These are phyloP conservation scores for Mucor indicus DNA, from an alignment of 371 early-diverging fungal species.

Conservation along the genomic window DNA sequence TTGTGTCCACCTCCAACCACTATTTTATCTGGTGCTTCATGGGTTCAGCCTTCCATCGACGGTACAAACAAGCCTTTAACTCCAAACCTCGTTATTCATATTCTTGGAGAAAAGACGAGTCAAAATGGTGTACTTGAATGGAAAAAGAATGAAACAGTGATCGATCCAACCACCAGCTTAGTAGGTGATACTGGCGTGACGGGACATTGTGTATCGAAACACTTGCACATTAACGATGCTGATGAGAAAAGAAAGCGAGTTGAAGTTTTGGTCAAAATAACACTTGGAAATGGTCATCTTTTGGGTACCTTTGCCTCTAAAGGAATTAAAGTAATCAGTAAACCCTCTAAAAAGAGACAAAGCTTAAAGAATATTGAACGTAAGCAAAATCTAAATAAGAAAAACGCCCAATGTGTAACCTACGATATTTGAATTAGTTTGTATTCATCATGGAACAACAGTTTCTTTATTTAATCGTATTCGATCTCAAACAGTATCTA, in stretches of 20 bases:
- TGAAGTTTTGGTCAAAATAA: constrained; percentile 68
- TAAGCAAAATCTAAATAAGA: too few relatives aligned
- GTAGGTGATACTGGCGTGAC: constrained; percentile 26
- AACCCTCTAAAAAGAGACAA: constrained; percentile 84
- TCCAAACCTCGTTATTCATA: constrained; percentile 40
- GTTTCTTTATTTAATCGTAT: constrained; percentile 83
- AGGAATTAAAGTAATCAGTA: constrained; percentile 84
- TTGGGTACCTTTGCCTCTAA: constrained; percentile 70
- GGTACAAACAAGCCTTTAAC: constrained; percentile 13
- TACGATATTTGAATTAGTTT: constrained; percentile 46
- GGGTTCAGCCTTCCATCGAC: constrained; percentile 50
- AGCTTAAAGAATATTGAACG: constrained; percentile 82
- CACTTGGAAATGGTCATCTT: constrained; percentile 57
- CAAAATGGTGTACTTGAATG: constrained; percentile 50
- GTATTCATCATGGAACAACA: constrained; percentile 81
- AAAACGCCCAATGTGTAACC: too few relatives aligned
- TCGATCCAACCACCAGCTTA: constrained; percentile 22
- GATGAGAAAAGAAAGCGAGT: constrained; percentile 82
- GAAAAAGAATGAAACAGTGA: constrained; percentile 21
- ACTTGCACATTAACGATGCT: constrained; percentile 79
- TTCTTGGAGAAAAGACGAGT: constrained; percentile 40
- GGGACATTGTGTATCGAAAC: constrained; percentile 80
- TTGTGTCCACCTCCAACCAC: constrained; percentile 82
- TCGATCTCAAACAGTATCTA: constrained; percentile 84
- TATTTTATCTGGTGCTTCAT: constrained; percentile 66